A percentile compares a stretch with the other conserved stretches of the same genome.
Conservation (phyloP, 371 early-diverging fungal genomes). For the Saksenaea oblongispora region DNA sequence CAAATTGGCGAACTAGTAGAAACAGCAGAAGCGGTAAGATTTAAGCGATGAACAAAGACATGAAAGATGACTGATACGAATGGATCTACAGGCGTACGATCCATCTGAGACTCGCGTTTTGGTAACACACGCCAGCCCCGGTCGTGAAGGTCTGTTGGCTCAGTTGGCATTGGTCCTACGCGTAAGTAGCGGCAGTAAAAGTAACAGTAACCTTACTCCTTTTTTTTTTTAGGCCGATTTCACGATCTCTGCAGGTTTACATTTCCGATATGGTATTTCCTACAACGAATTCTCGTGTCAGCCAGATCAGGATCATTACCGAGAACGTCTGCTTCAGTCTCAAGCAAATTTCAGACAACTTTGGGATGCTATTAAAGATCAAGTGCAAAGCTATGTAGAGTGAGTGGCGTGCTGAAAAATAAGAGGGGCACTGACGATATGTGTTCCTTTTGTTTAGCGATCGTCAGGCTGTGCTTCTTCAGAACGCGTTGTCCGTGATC, state of each 20-base stretch:
- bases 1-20: constrained; percentile 71
- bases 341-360: constrained; percentile 59
- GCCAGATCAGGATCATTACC: constrained; percentile 60
- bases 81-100: constrained; percentile 44
- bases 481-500: constrained; percentile 59
- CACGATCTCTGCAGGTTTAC: constrained; percentile 68
- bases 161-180: constrained; percentile 61
- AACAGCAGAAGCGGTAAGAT: constrained; percentile 52
- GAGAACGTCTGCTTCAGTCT: constrained; percentile 56
- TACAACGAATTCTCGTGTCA: constrained; percentile 71
- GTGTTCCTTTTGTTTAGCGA: constrained; percentile 36
- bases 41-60: neutral
- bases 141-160: constrained; percentile 64
- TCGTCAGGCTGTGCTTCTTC: constrained; percentile 51
- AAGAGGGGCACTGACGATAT: neutral
- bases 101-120: constrained; percentile 61
- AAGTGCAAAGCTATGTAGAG: constrained; percentile 63
- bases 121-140: constrained; percentile 67
- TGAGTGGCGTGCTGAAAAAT: constrained; percentile 22
- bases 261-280: constrained; percentile 70
- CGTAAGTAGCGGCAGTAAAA: constrained; percentile 29
- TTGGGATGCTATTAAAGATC: constrained; percentile 61
- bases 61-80: neutral
- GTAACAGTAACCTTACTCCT: neutral
- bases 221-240: constrained; percentile 55